Evolutionary conservation across 306 rosid species (phyloP), one percentile per base, ranked within the genome.

Genomic region (Pyrus communis): DNA sequence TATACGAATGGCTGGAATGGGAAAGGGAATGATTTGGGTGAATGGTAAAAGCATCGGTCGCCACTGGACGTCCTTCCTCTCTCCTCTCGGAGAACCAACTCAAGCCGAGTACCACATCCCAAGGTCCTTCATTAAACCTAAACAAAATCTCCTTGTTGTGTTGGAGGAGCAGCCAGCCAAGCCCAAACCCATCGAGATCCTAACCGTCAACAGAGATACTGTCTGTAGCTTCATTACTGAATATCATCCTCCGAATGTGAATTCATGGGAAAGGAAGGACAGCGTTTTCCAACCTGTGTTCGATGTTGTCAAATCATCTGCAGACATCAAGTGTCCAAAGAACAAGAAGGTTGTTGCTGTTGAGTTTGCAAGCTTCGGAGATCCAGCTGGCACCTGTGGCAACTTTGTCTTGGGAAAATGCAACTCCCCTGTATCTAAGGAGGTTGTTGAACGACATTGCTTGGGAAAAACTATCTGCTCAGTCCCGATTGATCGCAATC

Each of bases 81-180:
- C 79, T 23, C 57, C 79, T 66, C 72, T 67, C 0, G 55, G 79
- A 5, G 31, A 65, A 21, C 73, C 79, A 52, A 65, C 79, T n/a
- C 79, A 76, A 43, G 13, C 66, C 11, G 54, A 30, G 33, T 71
- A 54, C 51, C 79, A 76, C 33, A 76, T 76, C 18, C 79, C 79
- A 22, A 66, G 79, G 67, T 67, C 79, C 38, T 66, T 75, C 79
- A 63, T 75, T 30, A 76, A 76, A 65, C 79, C 79, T 11, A 52
- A 18, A 23, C 17, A 52, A 49, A 76, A 76, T 57, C 11, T 52
- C 18, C 63, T 76, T 3, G 28, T 76, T 66, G 70, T 66, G 22
- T 65, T 76, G 21, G 79, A 76, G 62, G 73, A 76, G 75, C 49
- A 71, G 33, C 72, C 55, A 3, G 28, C 27, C 61, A 51, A 76